Conservation (phyloP, 2,329 filamentous ascomycete species). For the Rhinocladiella mackenziei region DNA sequence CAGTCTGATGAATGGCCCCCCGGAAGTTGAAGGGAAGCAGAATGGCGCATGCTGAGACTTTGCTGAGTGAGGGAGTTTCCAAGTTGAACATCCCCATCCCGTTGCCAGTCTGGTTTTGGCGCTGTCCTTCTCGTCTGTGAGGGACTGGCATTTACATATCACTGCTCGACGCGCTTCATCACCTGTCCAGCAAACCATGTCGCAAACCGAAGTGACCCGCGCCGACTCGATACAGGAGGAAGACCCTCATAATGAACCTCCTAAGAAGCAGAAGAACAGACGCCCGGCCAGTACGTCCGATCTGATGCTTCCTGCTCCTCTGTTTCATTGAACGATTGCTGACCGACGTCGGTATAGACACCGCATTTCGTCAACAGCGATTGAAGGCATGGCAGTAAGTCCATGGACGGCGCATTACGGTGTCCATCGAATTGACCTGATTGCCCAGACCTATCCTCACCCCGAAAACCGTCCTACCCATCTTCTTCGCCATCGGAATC, state of each 20-base stretch:
- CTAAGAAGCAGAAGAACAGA: slow-evolving; percentile 85
- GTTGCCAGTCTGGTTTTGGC: no score
- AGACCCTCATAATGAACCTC: slow-evolving; percentile 40
- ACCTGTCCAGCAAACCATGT: slow-evolving; percentile 36
- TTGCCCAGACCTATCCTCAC: slow-evolving; percentile 77
- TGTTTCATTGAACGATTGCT: slow-evolving; percentile 8
- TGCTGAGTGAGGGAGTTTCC: no score
- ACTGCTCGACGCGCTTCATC: slow-evolving; percentile 5
- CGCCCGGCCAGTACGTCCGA: slow-evolving; percentile 73
- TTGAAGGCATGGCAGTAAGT: slow-evolving; percentile 98
- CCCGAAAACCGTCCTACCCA: slow-evolving; percentile 83
- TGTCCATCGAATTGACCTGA: slow-evolving; percentile 24
- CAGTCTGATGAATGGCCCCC: no score
- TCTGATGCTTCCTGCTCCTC: slow-evolving; percentile 2
- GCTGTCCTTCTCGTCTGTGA: no score
- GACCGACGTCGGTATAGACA: slow-evolving; percentile 57
- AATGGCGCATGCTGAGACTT: slow-evolving; percentile 8
- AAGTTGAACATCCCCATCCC: no score
- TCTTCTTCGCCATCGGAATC: slow-evolving; percentile 86
- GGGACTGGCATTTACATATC: no score
- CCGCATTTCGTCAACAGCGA: slow-evolving; percentile 92
- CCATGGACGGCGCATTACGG: slow-evolving; percentile 6
- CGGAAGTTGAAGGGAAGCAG: no score
- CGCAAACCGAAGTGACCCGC: slow-evolving; percentile 39
- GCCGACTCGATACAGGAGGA: slow-evolving; percentile 44